Percentiles rank a stretch among this genome's conserved stretches.
These are phyloP conservation scores for Ophiocordyceps sinensis DNA, from an alignment of 2,329 filamentous ascomycete genomes.

Conservation along the genomic window DNA sequence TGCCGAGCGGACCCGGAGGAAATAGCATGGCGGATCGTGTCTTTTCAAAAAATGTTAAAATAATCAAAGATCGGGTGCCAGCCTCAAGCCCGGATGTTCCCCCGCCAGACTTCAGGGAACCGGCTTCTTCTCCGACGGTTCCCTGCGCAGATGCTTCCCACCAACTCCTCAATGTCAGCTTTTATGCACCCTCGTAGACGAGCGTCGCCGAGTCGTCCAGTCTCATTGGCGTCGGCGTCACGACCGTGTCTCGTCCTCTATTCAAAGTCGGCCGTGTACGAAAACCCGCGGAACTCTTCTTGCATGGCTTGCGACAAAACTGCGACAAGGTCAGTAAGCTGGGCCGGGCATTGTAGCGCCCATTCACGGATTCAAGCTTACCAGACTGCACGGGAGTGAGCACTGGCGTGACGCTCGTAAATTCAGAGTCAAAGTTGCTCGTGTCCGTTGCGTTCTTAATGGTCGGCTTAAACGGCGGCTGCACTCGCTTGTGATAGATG, in stretches of 20 bases:
- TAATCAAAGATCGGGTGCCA: no score
- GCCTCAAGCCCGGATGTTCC: not conserved
- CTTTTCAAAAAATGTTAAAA: no score
- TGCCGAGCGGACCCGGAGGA: no score
- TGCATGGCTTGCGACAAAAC: conserved; percentile 98
- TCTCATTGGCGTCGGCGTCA: not conserved
- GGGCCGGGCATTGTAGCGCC: not conserved
- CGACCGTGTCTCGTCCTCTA: conserved; percentile 19
- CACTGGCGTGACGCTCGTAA: conserved; percentile 95
- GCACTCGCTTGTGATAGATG: conserved; percentile 87
- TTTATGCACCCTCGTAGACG: not conserved
- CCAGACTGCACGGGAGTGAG: conserved; percentile 93
- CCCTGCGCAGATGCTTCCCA: not conserved
- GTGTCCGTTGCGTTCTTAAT: conserved; percentile 92
- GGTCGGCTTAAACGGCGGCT: conserved; percentile 75
- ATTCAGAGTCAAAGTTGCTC: conserved; percentile 99
- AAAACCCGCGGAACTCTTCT: conserved; percentile 98
- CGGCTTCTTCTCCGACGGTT: not conserved
- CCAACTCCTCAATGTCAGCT: not conserved
- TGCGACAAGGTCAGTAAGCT: conserved; percentile 24
- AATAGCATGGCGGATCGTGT: no score
- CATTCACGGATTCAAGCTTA: conserved; percentile 33
- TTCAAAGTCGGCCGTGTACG: conserved; percentile 85
- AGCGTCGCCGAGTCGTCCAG: not conserved
- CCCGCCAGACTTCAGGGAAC: not conserved